Conservation (phyloP, 768 basidiomycete genomes). For the Russula lepida region DNA sequence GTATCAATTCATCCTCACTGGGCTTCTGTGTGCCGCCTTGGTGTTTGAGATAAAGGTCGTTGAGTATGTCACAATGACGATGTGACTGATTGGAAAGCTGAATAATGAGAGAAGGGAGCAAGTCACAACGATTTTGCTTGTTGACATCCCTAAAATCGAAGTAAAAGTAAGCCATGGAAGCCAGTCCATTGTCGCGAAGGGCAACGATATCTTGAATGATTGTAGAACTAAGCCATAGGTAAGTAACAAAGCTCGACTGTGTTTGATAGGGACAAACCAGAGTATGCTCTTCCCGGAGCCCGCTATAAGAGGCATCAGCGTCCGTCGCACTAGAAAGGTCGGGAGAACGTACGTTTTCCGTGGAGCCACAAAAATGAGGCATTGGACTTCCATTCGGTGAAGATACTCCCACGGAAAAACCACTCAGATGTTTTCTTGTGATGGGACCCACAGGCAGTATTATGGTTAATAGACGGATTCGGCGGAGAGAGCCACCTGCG, state of each 20-base stretch:
- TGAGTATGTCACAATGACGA: not conserved
- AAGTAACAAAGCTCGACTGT: not conserved
- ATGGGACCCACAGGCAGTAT: not conserved
- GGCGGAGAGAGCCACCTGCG: not conserved
- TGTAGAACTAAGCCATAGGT: not conserved
- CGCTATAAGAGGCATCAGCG: not conserved
- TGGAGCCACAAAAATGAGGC: not conserved
- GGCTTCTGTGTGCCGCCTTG: not conserved
- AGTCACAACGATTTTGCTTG: not conserved
- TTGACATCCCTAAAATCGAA: not conserved
- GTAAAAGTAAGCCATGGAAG: not conserved
- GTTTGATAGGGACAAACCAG: not conserved
- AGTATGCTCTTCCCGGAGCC: constrained; percentile 6
- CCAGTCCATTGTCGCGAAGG: not conserved
- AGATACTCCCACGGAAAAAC: not conserved
- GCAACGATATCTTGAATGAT: not conserved
- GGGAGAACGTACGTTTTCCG: not conserved
- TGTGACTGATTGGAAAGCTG: not conserved
- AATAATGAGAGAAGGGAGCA: not conserved
- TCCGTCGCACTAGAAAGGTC: not conserved
- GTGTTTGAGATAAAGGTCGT: not conserved
- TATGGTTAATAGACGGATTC: not conserved
- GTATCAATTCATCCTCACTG: not conserved
- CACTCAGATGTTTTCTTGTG: not conserved
- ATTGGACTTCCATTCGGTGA: not conserved